Base-by-base conservation (phyloP, 2,329 filamentous ascomycete species). In the Venturia oleaginea region DNA sequence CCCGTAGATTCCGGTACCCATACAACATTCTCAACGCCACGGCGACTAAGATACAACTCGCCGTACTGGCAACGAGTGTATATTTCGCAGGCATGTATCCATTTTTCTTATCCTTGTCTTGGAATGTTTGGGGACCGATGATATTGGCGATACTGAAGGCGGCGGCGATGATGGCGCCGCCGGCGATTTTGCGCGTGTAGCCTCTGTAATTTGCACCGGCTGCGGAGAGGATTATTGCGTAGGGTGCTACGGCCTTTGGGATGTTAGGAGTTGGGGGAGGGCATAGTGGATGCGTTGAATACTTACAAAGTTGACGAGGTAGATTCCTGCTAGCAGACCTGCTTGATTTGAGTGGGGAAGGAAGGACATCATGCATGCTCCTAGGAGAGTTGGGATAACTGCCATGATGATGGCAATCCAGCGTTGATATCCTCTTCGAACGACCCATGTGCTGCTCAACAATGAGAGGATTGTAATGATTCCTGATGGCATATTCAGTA, bases 401-500 rank as follows among this genome's bases (percentile, higher is more conserved):
- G 54, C 19, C 24, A 38, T 10, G 19, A 64, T 54, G 24, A 64
- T 66, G 32, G 27, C 65, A 10, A 64, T n/a, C 65, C 65, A 66
- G 15, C 65, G 65, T 30, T 51, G 65, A 34, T 57, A 64, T n/a
- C 43, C 55, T 37, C 61, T 60, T 15, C 15, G 34, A 22, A 66
- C 43, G 4, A 51, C 13, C 42, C n/a, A 66, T 7, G 65, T 66
- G 65, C 51, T 57, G 51, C 17, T 34, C 19, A 64, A 2, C n/a
- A 57, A 22, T 13, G 61, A 37, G 11, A 64, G 19, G 24, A 65
- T 62, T 10, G 59, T 30, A 17, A 65, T 27, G 17, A 62, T 2
- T 1, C 94, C 2, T 80, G 87, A 65, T 68, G 80, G 1, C 84
- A 92, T 72, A 79, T 89, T 30, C 0, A 75, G 69, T 0, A 76